phyloP scores from a whole-genome alignment of 179 eudicot species.

The Silene noctiflora region DNA sequence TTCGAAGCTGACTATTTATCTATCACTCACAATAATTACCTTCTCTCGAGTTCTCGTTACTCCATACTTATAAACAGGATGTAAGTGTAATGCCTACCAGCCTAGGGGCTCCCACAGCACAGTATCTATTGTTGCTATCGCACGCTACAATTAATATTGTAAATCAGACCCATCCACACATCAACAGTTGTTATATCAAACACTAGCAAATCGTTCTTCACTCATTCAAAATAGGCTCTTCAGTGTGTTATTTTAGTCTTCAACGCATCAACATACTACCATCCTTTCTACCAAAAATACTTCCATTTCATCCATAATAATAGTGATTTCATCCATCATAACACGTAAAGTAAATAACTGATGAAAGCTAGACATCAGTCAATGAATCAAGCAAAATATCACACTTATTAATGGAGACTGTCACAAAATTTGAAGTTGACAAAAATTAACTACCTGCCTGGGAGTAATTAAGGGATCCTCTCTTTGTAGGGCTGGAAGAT shows the following conservation, averaged over 20 bases:
- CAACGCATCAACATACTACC: not conserved
- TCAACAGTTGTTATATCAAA: not conserved
- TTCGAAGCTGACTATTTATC: not conserved
- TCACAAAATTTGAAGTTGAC: not conserved
- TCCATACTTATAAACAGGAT: too few relatives aligned
- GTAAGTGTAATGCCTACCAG: not conserved
- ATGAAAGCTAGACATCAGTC: not conserved
- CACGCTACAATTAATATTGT: not conserved
- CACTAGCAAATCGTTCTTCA: not conserved
- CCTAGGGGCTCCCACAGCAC: not conserved
- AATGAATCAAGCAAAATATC: not conserved
- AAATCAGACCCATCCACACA: not conserved
- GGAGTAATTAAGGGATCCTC: conserved; percentile 60
- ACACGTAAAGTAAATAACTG: not conserved
- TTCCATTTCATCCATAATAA: not conserved
- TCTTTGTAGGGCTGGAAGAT: conserved; percentile 51
- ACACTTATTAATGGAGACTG: not conserved
- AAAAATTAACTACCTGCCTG: conserved; percentile 65
- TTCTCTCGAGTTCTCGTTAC: too few relatives aligned
- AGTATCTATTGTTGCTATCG: not conserved
- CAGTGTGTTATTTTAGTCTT: not conserved
- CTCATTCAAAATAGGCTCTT: not conserved
- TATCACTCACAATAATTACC: not conserved
- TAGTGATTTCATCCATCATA: not conserved
- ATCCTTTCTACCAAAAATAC: not conserved